Base-by-base conservation (phyloP, 805 yeast genomes). In the Hanseniaspora pseudoguilliermondii region DNA sequence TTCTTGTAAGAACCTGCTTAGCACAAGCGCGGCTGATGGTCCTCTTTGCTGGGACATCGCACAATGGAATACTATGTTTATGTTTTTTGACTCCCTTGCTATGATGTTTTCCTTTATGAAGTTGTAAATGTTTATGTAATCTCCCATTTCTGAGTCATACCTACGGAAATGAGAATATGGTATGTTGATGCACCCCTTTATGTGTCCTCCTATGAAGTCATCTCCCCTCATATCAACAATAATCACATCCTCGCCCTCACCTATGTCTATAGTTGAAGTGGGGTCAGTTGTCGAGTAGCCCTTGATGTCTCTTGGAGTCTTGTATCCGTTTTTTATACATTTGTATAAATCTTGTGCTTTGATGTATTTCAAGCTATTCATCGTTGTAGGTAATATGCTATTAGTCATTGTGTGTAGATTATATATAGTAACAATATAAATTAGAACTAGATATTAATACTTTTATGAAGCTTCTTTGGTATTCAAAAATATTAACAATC, bases 41-140 rank as follows among this genome's bases (percentile, higher is more conserved):
- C 97, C 97, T 53, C 98, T 73, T 58, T 84, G 95, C 68, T 93
- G 97, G 3, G 95, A 83, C 34, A 86, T 73, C 32, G 90, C 89
- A 68, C 98, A 91, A 66, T 93, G 96, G 70, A 91, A 93, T 0
- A 93, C 84, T 13, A 66, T 65, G 18, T 46, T 50, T 0, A 88
- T 78, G 54, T 77, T 80, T 44, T 74, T 43, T 1, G 57, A 70
- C 7, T 68, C 64, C 4, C 67, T 59, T 2, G 51, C 49, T 9
- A 59, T 42, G 11, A 52, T 11, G 6, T 54, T 9, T 29, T 55
- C 49, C 7, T 62, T 57, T 36, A 75, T 64, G 43, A 68, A 60
- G 75, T 10, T 76, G 75, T 53, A 64, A 69, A 54, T 84, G 78
- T 63, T 84, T 88, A 35, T 95, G 82, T 73, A 67, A 43, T 57